Evolutionary conservation across 495 filamentous ascomycete species (phyloP), one percentile per base, ranked within the genome.

Genomic region (Tuber aestivum): DNA sequence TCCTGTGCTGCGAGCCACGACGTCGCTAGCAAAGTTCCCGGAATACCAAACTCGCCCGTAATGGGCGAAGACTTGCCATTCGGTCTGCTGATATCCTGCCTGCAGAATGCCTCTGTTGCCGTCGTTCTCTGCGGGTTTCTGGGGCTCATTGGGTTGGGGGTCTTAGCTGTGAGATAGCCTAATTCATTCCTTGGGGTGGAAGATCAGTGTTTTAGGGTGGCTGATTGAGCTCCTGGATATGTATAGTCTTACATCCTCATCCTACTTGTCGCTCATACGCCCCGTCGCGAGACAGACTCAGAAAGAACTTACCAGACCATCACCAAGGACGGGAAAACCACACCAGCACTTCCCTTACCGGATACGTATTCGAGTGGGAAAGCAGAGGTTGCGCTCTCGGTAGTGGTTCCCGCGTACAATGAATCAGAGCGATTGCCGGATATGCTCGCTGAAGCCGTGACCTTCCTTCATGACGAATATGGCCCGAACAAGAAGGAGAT

Each of bases 361-460:
- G 80, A 83, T 16, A 80, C 86, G 3, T 84, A 86, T 45, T 76
- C 38, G 44, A 72, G 77, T 10, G 79, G 82, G 18, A 85, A 86
- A 7, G 85, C 90, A 0, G 88, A 90, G 37, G 80, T 93, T 14
- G 89, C 89, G 83, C 90, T 99, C 86, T 95, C 92, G 72, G 89
- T 98, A 4, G 93, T 99, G 4, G 91, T 99, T 70, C 95, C 95
- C 0, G 95, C 95, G 9, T 99, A 93, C 87, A 98, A 99, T 83
- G 95, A 99, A 79, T 90, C 93, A 78, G 87, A 92, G 74, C 90
- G 95, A 21, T 86, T 99, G 32, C 86, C 87, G 10, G 90, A 90
- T 14, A 97, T 97, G 88, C 87, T 99, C 27, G 90, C 94, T 78
- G 95, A 99, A 84, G 93, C 97, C 21, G 91, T 97, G 72, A 90